Base-by-base conservation (phyloP, 345 rosid species). In the Sapria himalayana region DNA sequence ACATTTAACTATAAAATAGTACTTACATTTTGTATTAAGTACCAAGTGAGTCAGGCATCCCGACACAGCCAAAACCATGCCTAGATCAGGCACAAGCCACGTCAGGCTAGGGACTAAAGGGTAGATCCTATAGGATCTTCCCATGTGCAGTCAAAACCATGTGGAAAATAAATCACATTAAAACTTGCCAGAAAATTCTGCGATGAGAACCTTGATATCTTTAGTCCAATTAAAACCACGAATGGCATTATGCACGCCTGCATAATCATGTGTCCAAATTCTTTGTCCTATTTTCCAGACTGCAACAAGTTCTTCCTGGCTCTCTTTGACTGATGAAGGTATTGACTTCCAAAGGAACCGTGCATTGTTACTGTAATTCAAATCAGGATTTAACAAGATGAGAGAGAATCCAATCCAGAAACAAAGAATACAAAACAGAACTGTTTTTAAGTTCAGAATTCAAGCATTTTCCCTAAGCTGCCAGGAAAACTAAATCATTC, bases 331-430 rank as follows among this genome's bases (percentile, higher is more conserved):
- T 8, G 52, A 27, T 2, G 65, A 32, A 47, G 91, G 85, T 51
- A 89, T 71, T 7, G 91, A 57, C 47, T 78, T 81, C 94, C 94
- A 85, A 13, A 77, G 72, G 50, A 73, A 85, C 31, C 94, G 68
- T 0, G 92, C 75, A 21, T 84, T 73, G 24, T 75, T 77, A 52
- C 96, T 85, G 73, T 51, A 62, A 29, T 18, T 32, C 21, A 9
- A 23, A 41, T 15, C 12, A 21, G 11, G 7, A n/a, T 1, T 39
- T 3, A 49, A 22, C 2, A n/a, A n/a, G n/a, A n/a, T n/a, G n/a
- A n/a, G n/a, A n/a, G n/a, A n/a, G n/a, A n/a, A n/a, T n/a, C n/a
- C n/a, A n/a, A n/a, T n/a, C n/a, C n/a, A n/a, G n/a, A n/a, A n/a
- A n/a, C n/a, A n/a, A n/a, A n/a, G n/a, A n/a, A n/a, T n/a, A n/a